Base-by-base conservation (phyloP, 1,139 yeast genomes). In the Yamadazyma sp. region DNA sequence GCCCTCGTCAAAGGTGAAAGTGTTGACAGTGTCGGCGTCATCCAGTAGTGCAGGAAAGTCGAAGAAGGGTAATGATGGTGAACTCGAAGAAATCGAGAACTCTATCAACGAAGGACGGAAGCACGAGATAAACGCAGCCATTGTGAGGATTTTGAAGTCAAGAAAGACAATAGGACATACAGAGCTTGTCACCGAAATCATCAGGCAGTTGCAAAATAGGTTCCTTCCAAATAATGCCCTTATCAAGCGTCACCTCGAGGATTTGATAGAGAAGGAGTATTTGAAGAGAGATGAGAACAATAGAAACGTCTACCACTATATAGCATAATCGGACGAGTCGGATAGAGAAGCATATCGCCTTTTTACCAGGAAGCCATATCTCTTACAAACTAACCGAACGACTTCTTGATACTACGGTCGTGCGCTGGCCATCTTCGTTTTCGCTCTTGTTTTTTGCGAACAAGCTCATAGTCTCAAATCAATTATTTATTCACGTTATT, bases 61-160 rank as follows among this genome's bases (percentile, higher is more conserved):
- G 32, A 61, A 33, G 71, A 58, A 55, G 36, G 72, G 60, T 50
- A 64, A 59, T 45, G 60, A 69, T 24, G 67, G 62, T 35, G 76
- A 69, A 40, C 45, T 50, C 1, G 66, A 63, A 31, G 76, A 72
- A 38, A 64, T 68, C 2, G 61, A 60, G 39, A 46, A 51, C 2
- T 57, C 58, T 32, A 67, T 69, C 18, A 42, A 56, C 32, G 70
- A 69, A 39, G 80, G 79, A 17, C 61, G 81, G 37, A 66, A 79
- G 47, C 72, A 75, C 41, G 88, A 83, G 53, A 73, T 87, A 3
- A 94, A 87, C 54, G 97, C 98, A 0, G 95, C 96, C 0, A 78
- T 91, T 41, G 96, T 91, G 2, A 73, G 98, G 40, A 79, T 85
- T 9, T 83, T 92, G 92, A 92, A 92, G 58, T 75, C 87, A 1